Evolutionary conservation across 179 eudicot species (phyloP).

Genomic region (Drosera spatulata): DNA sequence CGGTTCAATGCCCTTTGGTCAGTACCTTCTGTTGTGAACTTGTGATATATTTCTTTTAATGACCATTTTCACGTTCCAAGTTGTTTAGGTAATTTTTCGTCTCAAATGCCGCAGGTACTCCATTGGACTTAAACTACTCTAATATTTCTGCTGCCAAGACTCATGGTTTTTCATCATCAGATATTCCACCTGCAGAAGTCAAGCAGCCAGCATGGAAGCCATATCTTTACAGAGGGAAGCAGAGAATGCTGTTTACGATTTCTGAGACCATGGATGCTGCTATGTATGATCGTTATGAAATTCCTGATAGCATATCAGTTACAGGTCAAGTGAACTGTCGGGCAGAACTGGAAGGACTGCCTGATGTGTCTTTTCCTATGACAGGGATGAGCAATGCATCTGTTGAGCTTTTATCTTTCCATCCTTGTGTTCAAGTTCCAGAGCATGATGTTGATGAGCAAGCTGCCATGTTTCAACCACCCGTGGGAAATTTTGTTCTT

Average conservation of each 20-base stretch:
- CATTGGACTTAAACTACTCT: slow-evolving; percentile 75
- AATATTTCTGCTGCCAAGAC: slow-evolving; percentile 67
- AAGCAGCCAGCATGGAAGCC: slow-evolving; percentile 99
- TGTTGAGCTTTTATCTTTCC: slow-evolving; percentile 63
- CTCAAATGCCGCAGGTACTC: slow-evolving; percentile 50
- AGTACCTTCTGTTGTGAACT: slow-evolving; percentile 31
- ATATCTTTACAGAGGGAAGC: slow-evolving; percentile 89
- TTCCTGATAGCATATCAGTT: slow-evolving; percentile 71
- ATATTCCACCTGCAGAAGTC: slow-evolving; percentile 70
- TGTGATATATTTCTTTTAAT: too few relatives aligned
- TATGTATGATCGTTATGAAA: slow-evolving; percentile 93
- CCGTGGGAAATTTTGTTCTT: slow-evolving; percentile 73
- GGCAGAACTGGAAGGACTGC: slow-evolving; percentile 95
- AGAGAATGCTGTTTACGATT: slow-evolving; percentile 73
- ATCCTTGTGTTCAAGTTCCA: slow-evolving; percentile 96
- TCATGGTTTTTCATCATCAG: slow-evolving; percentile 72
- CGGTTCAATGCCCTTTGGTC: slow-evolving; percentile 97
- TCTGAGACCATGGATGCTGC: slow-evolving; percentile 81
- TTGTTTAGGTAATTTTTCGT: slow-evolving; percentile 5
- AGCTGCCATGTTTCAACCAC: slow-evolving; percentile 81
- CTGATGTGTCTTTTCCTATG: slow-evolving; percentile 86
- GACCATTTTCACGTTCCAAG: too few relatives aligned
- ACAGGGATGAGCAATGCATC: slow-evolving; percentile 50
- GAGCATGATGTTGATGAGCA: slow-evolving; percentile 82
- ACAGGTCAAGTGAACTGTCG: slow-evolving; percentile 89